These are phyloP conservation scores for Bruguiera hainesii DNA, from an alignment of 441 rosid species.

Conservation along the genomic window DNA sequence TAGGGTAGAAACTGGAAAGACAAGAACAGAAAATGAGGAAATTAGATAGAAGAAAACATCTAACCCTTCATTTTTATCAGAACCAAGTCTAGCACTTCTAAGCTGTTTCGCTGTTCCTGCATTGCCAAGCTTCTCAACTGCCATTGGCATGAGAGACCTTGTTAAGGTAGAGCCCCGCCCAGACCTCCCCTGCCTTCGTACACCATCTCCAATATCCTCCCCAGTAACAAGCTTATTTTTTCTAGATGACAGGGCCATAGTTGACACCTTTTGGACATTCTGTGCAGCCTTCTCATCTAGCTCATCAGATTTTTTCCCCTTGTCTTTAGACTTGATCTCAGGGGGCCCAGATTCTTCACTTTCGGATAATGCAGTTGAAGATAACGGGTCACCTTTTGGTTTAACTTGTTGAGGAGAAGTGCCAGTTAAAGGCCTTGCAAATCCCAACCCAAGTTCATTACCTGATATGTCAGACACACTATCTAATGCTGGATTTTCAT, in stretches of 20 bases:
- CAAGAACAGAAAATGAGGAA: conserved; percentile 12
- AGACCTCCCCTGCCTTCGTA: conserved; percentile 85
- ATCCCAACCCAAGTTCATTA: conserved; percentile 66
- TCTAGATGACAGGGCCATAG: conserved; percentile 58
- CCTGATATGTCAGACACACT: conserved; percentile 69
- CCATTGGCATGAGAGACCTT: conserved; percentile 61
- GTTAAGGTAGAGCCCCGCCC: conserved; percentile 66
- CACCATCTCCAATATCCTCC: conserved; percentile 82
- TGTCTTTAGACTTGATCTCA: conserved; percentile 78
- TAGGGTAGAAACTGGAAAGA: conserved; percentile 9
- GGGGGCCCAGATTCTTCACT: conserved; percentile 89
- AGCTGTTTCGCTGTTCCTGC: conserved; percentile 87
- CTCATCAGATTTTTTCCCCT: conserved; percentile 72
- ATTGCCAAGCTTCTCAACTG: conserved; percentile 65
- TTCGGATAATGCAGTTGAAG: conserved; percentile 80
- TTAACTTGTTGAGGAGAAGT: conserved; percentile 81
- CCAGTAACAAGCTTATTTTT: conserved; percentile 67
- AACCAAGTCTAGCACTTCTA: conserved; percentile 75
- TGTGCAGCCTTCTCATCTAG: conserved; percentile 61
- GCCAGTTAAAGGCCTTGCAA: conserved; percentile 57
- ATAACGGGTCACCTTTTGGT: conserved; percentile 64
- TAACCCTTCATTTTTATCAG: conserved; percentile 86
- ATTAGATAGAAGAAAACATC: conserved; percentile 13
- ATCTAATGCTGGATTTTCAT: conserved; percentile 70
- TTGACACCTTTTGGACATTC: conserved; percentile 65